A percentile compares a stretch with the other conserved stretches of the same genome.
These are phyloP conservation scores for Mycena crocata DNA, from an alignment of 768 basidiomycete species.

Conservation along the genomic window DNA sequence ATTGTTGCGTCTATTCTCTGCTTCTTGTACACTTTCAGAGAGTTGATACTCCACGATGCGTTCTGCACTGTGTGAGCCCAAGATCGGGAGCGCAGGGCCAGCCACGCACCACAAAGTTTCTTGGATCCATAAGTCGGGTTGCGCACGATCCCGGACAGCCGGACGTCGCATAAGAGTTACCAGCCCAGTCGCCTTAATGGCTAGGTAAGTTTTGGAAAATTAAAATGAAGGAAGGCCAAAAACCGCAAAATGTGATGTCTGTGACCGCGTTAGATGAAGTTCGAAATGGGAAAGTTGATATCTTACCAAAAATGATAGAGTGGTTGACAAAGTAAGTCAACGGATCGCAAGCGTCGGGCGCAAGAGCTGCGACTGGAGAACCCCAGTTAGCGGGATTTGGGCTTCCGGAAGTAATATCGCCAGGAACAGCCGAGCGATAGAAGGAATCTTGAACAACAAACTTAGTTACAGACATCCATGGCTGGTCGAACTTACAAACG, in stretches of 20 bases:
- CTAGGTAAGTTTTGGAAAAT: not conserved
- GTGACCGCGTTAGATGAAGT: slow-evolving; percentile 1
- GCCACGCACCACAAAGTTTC: slow-evolving; percentile 73
- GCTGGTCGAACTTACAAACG: slow-evolving; percentile 68
- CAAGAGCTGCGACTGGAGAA: slow-evolving; percentile 69
- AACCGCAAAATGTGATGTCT: slow-evolving; percentile 90
- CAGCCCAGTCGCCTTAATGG: slow-evolving; percentile 83
- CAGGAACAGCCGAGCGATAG: slow-evolving; percentile 80
- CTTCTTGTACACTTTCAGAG: slow-evolving; percentile 78
- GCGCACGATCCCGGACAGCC: slow-evolving; percentile 82
- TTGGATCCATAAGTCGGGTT: slow-evolving; percentile 70
- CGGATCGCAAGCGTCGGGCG: slow-evolving; percentile 66
- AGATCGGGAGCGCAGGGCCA: not conserved
- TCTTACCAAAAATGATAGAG: slow-evolving; percentile 79
- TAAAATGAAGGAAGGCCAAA: slow-evolving; percentile 1
- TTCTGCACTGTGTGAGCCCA: slow-evolving; percentile 58
- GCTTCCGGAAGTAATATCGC: slow-evolving; percentile 68
- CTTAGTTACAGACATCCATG: slow-evolving; percentile 8
- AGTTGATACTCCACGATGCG: slow-evolving; percentile 85
- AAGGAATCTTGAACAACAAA: slow-evolving; percentile 78
- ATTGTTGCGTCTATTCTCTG: slow-evolving; percentile 56
- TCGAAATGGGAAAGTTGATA: slow-evolving; percentile 25
- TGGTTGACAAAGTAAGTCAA: slow-evolving; percentile 73
- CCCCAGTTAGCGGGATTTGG: slow-evolving; percentile 81
- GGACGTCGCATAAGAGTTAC: slow-evolving; percentile 80